Base-by-base conservation (phyloP, 73 alveolate species). In the Paramecium tetraurelia region DNA sequence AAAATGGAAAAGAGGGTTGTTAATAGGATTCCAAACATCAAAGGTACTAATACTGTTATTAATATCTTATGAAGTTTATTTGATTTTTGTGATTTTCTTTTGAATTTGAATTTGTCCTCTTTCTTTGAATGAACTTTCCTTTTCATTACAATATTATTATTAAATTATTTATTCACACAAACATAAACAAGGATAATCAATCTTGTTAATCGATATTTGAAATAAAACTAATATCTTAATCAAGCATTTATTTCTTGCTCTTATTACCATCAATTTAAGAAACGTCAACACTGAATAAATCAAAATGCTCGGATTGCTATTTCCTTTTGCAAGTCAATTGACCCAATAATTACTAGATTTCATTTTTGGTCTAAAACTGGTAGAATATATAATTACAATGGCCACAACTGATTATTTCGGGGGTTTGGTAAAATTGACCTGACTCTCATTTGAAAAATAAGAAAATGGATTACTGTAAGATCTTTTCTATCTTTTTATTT, bases 381-480 rank as follows among this genome's bases (percentile, higher is more conserved):
- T 43, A 31, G 4, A 14, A 22, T n/a, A 20, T 44, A 38, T 18
- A 21, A 80, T 43, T 80, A 80, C 90, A 20, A 80, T 80, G 21
- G 90, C 90, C 7, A 80, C 11, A 41, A 48, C 72, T 80, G 90
- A 80, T 43, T 80, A 31, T 18, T 44, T 80, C 7, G 90, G 90
- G 7, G 90, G 76, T 48, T 80, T 80, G 3, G 46, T 3, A 46
- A 80, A 80, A 21, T n/a, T 11, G 1, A 80, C 46, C 10, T 24
- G 3, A 48, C 33, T 46, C 16, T 40, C 75, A 27, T 44, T 43
- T 80, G 90, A 44, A 80, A 80, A 80, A 16, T 80, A 80, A 7
- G 48, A 22, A 27, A 80, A 80, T 80, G 90, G 90, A 80, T 80
- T 80, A 80, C 90, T 80, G 24, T 44, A 80, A 44, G 90, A 80